Conservation (phyloP, 2,329 filamentous ascomycete genomes). For the Claviceps sorghi region DNA sequence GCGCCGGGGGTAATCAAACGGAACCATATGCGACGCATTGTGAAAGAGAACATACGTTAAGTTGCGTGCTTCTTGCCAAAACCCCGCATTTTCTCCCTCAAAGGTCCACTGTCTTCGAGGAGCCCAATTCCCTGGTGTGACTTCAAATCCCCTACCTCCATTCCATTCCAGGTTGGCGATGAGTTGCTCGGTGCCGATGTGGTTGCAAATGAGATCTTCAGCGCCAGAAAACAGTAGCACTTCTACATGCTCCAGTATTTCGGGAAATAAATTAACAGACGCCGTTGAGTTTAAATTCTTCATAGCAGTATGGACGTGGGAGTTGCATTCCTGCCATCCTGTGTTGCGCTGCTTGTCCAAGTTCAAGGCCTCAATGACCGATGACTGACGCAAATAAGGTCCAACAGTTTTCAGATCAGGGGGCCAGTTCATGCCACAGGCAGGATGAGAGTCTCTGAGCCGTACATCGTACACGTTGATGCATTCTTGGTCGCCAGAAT, state of each 20-base stretch:
- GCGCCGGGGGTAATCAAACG: conserved; percentile 77
- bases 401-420: conserved; percentile 65
- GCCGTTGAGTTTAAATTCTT: conserved; percentile 55
- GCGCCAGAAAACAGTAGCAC: conserved; percentile 85
- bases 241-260: conserved; percentile 60
- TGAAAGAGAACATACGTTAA: conserved; percentile 91
- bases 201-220: conserved; percentile 93
- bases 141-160: conserved; percentile 79
- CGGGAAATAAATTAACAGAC: conserved; percentile 60
- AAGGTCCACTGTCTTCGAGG: conserved; percentile 92
- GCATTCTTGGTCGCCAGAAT: conserved; percentile 45
- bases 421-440: conserved; percentile 97
- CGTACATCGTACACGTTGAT: conserved; percentile 97
- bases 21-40: conserved; percentile 96
- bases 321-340: conserved; percentile 85
- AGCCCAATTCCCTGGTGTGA: conserved; percentile 73
- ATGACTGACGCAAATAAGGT: conserved; percentile 70
- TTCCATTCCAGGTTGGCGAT: conserved; percentile 89
- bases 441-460: conserved; percentile 61
- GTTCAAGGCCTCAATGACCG: conserved; percentile 69
- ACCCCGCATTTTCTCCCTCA: conserved; percentile 72
- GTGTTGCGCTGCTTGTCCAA: conserved; percentile 67
- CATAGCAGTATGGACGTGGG: conserved; percentile 62
- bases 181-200: conserved; percentile 80
- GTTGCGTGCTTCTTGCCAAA: conserved; percentile 91